Evolutionary conservation across 1,139 yeast species (phyloP), one percentile per base, ranked within the genome.

Genomic region (Debaryomyces fabryi): DNA sequence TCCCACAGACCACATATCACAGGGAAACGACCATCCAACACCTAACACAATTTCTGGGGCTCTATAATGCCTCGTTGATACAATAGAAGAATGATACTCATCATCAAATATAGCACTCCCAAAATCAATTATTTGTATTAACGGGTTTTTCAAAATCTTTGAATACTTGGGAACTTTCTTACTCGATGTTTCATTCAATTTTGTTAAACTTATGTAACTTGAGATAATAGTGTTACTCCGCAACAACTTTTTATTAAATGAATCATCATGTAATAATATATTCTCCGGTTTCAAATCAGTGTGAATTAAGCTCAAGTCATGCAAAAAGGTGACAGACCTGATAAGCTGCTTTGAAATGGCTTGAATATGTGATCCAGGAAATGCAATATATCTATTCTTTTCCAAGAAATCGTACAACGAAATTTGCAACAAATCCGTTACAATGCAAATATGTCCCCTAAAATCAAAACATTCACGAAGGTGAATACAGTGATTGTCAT

Each of bases 41-140:
- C 97, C 97, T 34, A 95, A 71, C 2, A 93, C 92, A 56, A 95
- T 91, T 65, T 95, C 99, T 0, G 99, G 99, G 0, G 99, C 99
- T 49, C 99, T 76, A 68, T 95, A 95, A 68, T 95, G 99, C 48
- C 99, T 78, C 2, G 99, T 93, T 12, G 96, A 88, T 9, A 95
- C 97, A 23, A 95, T 85, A 33, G 87, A 83, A 8, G 96, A 85
- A 70, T 95, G 99, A 64, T 88, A 92, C 68, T 95, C 99, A 65
- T 92, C 96, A 60, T 88, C 81, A 60, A 93, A 95, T 6, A 95
- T 86, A 0, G 99, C 97, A 47, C 95, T 85, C 16, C 99, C 99
- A 68, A 93, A 95, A 69, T 95, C 99, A 56, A 95, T 95, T 37
- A 93, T 82, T 64, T 89, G 92, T 46, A 93, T 89, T 54, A 83